Percentiles rank a stretch among this genome's conserved stretches.
Conservation (phyloP, 352 stramenopile genomes). For the Globisporangium middletonii region DNA sequence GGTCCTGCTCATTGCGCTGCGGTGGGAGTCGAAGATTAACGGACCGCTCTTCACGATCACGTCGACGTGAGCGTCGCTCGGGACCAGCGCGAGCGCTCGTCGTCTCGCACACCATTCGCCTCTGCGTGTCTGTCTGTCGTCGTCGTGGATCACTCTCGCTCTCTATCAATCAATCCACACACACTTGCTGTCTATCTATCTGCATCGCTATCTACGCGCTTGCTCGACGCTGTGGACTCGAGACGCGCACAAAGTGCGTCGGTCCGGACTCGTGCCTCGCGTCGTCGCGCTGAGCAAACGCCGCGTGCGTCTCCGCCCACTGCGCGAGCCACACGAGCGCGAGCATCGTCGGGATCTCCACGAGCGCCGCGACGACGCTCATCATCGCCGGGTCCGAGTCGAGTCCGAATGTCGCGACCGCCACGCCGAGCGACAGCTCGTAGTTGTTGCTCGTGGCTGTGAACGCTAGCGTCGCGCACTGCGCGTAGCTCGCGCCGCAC, state of each 20-base stretch:
- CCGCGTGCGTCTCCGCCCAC: slow-evolving; percentile 11
- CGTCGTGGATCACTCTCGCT: too few species aligned
- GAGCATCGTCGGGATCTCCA: slow-evolving; percentile 45
- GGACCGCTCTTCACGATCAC: slow-evolving; percentile 28
- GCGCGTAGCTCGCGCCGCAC: slow-evolving; percentile 34
- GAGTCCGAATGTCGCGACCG: slow-evolving; percentile 60
- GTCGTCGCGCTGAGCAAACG: background rate
- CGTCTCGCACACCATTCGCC: too few species aligned
- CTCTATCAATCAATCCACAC: too few species aligned
- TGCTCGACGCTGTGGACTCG: too few species aligned
- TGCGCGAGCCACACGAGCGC: slow-evolving; percentile 23
- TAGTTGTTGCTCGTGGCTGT: slow-evolving; percentile 88
- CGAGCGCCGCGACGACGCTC: slow-evolving; percentile 35
- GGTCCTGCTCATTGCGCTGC: slow-evolving; percentile 50
- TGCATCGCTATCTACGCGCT: background rate
- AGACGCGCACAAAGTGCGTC: too few species aligned
- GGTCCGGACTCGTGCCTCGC: too few species aligned
- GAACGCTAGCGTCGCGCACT: slow-evolving; percentile 50
- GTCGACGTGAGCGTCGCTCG: background rate
- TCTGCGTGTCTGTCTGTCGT: too few species aligned
- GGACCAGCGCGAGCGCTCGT: too few species aligned
- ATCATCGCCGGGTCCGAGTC: slow-evolving; percentile 59
- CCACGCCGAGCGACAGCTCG: slow-evolving; percentile 64
- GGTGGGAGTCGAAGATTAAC: slow-evolving; percentile 48
- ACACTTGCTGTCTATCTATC: background rate